Evolutionary conservation across 2,329 filamentous ascomycete genomes (phyloP).

Genomic region (Nectriaceae sp.): DNA sequence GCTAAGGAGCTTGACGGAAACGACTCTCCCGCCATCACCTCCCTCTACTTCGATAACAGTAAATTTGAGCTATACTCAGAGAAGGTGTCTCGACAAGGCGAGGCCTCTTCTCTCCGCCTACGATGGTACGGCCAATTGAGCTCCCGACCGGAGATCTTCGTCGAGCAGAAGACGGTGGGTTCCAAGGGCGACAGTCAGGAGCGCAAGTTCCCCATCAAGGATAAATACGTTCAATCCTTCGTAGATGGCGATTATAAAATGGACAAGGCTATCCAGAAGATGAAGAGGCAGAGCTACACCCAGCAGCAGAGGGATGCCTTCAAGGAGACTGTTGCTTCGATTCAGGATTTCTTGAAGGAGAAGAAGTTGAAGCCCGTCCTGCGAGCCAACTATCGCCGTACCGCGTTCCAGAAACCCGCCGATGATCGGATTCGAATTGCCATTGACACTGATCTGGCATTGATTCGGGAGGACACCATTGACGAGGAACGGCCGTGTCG

Average conservation of each 20-base stretch:
- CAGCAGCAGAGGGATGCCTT: slow-evolving; percentile 68
- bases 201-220: slow-evolving; percentile 81
- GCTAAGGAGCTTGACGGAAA: slow-evolving; percentile 79
- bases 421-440: slow-evolving; percentile 90
- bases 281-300: slow-evolving; percentile 74
- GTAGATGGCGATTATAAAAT: slow-evolving; percentile 85
- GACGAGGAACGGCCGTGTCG: slow-evolving; percentile 85
- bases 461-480: slow-evolving; percentile 78
- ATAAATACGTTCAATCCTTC: slow-evolving; percentile 89
- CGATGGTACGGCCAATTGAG: slow-evolving; percentile 89
- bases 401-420: slow-evolving; percentile 93
- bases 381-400: slow-evolving; percentile 89
- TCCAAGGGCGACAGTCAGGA: slow-evolving; percentile 78
- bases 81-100: slow-evolving; percentile 75
- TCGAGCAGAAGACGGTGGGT: slow-evolving; percentile 88
- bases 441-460: slow-evolving; percentile 87
- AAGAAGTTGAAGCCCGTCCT: slow-evolving; percentile 81
- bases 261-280: slow-evolving; percentile 87
- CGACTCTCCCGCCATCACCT: slow-evolving; percentile 89
- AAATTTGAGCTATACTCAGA: slow-evolving; percentile 84
- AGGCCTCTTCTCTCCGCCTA: slow-evolving; percentile 81
- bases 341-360: slow-evolving; percentile 78
- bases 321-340: slow-evolving; percentile 70
- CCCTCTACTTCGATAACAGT: slow-evolving; percentile 90
- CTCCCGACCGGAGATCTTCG: slow-evolving; percentile 74